Percentiles rank a stretch among this genome's conserved stretches.
Conservation (phyloP, 345 rosid species). For the Melaleuca alternifolia region DNA sequence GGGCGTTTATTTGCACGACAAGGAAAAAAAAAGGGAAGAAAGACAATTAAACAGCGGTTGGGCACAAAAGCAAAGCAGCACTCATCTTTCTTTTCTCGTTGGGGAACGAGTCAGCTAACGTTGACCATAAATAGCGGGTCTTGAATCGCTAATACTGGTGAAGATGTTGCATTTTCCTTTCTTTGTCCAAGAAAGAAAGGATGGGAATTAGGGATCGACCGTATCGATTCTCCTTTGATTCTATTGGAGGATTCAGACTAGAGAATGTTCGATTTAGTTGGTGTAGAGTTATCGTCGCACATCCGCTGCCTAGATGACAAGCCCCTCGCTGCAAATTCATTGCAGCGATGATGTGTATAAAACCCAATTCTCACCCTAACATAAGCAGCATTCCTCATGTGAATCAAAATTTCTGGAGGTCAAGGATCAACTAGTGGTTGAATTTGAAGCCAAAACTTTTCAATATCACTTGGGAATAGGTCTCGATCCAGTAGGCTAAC, state of each 20-base stretch:
- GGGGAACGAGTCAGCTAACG: neutral
- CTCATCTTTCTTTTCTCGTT: neutral
- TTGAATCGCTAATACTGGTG: neutral
- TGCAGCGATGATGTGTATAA: neutral
- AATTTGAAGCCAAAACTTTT: neutral
- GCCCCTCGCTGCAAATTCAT: neutral
- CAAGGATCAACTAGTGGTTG: neutral
- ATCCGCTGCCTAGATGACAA: neutral
- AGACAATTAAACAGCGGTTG: neutral
- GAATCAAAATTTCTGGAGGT: neutral
- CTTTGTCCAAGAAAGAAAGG: neutral
- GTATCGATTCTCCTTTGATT: neutral
- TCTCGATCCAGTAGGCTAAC: neutral
- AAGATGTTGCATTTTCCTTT: neutral
- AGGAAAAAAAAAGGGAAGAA: neutral
- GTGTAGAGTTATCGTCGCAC: neutral
- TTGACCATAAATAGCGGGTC: neutral
- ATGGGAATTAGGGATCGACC: neutral
- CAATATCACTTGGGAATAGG: neutral
- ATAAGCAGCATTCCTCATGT: accelerated
- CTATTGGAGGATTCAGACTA: no score
- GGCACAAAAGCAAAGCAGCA: neutral
- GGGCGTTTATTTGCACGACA: neutral
- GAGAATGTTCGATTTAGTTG: neutral
- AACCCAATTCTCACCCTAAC: neutral